Conservation (phyloP, 2,329 filamentous ascomycete genomes). For the Parastagonospora avenae region DNA sequence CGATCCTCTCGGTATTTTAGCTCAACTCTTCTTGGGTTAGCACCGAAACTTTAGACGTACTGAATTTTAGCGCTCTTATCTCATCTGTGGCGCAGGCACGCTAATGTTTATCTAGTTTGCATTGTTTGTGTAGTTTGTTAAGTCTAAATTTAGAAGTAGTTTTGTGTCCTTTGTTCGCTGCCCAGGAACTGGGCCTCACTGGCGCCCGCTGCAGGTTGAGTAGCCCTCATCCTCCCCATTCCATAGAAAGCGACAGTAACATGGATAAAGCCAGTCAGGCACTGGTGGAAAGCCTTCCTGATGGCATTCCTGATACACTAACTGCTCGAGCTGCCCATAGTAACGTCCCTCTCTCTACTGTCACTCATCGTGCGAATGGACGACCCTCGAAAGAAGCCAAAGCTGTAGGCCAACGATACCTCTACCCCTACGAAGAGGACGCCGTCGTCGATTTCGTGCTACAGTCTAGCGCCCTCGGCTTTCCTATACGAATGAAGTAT, state of each 20-base stretch:
- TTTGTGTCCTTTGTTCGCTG: slow-evolving; percentile 2
- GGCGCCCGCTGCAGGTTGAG: not conserved
- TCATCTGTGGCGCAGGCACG: not conserved
- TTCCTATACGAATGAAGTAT: slow-evolving; percentile 23
- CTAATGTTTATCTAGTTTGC: slow-evolving; percentile 1
- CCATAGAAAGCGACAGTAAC: not conserved
- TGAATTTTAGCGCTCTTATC: slow-evolving; percentile 3
- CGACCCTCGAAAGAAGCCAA: slow-evolving; percentile 20
- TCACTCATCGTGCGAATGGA: slow-evolving; percentile 26
- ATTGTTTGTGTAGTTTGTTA: slow-evolving; percentile 1
- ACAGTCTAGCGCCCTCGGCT: slow-evolving; percentile 18
- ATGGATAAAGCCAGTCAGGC: too few relatives aligned
- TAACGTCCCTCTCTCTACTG: slow-evolving; percentile 27
- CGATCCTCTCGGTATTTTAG: slow-evolving; percentile 1
- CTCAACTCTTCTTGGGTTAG: slow-evolving; percentile 2
- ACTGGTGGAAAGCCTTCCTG: slow-evolving; percentile 12
- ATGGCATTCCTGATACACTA: slow-evolving; percentile 1
- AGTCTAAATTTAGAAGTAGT: slow-evolving; percentile 1
- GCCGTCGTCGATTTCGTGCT: slow-evolving; percentile 25
- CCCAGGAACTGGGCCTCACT: not conserved
- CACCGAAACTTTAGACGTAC: slow-evolving; percentile 1
- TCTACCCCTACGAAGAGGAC: slow-evolving; percentile 34
- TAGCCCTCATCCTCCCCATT: not conserved
- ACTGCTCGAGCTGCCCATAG: slow-evolving; percentile 3
- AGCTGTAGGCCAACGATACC: slow-evolving; percentile 35